Conservation (phyloP, 768 basidiomycete species). For the Cystofilobasidium bisporidii region DNA sequence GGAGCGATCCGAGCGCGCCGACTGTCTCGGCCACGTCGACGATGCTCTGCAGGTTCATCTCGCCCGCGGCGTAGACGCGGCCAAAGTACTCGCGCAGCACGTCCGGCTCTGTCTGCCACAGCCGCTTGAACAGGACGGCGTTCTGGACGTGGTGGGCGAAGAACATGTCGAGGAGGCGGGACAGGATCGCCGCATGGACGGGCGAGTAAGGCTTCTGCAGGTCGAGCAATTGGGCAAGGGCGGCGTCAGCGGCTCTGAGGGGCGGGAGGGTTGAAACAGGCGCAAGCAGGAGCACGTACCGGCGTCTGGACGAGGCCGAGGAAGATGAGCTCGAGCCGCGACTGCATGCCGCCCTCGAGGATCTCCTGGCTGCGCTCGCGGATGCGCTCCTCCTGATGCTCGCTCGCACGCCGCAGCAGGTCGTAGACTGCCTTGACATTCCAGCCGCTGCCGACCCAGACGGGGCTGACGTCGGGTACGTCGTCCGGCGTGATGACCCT, state of each 20-base stretch:
- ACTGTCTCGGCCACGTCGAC: constrained; percentile 91
- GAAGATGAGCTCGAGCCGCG: constrained; percentile 72
- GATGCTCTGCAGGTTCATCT: constrained; percentile 85
- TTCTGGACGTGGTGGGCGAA: constrained; percentile 86
- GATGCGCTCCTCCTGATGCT: constrained; percentile 18
- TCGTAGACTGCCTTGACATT: constrained; percentile 24
- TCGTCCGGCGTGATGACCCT: constrained; percentile 15
- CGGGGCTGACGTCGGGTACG: constrained; percentile 14
- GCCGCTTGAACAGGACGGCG: constrained; percentile 90
- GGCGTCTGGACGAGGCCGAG: constrained; percentile 85
- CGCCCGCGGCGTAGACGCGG: constrained; percentile 84
- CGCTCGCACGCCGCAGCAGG: constrained; percentile 12
- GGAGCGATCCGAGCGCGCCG: constrained; percentile 78
- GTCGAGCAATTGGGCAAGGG: constrained; percentile 22
- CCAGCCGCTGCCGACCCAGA: constrained; percentile 19
- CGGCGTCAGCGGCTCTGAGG: constrained; percentile 12
- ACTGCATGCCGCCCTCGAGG: constrained; percentile 34
- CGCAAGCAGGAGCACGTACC: constrained; percentile 48
- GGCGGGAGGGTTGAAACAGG: too few relatives aligned
- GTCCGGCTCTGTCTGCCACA: constrained; percentile 81
- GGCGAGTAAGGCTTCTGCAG: constrained; percentile 75
- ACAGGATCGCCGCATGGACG: constrained; percentile 74
- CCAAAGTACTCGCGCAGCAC: constrained; percentile 81
- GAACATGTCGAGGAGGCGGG: constrained; percentile 78
- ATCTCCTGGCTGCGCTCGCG: constrained; percentile 31